A percentile compares a stretch with the other conserved stretches of the same genome.
Evolutionary conservation across 768 basidiomycete species (phyloP).

Genomic region (Amanita thiersii): DNA sequence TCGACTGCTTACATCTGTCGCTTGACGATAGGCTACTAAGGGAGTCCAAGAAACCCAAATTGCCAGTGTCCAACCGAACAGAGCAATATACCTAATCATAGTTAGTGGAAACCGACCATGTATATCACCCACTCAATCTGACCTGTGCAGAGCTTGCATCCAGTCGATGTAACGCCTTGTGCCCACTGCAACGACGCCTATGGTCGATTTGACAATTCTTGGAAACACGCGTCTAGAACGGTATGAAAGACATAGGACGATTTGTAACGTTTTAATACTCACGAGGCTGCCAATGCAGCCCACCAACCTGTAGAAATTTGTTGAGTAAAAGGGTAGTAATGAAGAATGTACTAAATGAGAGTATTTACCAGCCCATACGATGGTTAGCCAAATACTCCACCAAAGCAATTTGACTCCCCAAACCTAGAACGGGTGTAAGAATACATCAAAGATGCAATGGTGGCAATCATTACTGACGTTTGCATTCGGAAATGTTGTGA

Average conservation of each 20-base stretch:
- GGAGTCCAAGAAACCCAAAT: conserved; percentile 72
- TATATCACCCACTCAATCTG: conserved; percentile 16
- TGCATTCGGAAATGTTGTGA: conserved; percentile 41
- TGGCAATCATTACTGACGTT: conserved; percentile 27
- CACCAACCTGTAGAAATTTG: conserved; percentile 56
- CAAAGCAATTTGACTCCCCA: conserved; percentile 57
- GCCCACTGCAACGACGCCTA: conserved; percentile 69
- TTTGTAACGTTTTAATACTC: conserved; percentile 21
- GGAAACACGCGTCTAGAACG: conserved; percentile 39
- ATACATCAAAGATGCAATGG: neutral
- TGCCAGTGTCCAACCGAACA: conserved; percentile 57
- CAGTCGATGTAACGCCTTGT: conserved; percentile 75
- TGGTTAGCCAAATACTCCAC: conserved; percentile 83
- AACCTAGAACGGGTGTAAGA: conserved; percentile 23
- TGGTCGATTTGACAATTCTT: conserved; percentile 44
- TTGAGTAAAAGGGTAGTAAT: conserved; percentile 1
- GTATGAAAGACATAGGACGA: neutral
- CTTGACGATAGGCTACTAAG: conserved; percentile 42
- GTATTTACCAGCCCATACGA: conserved; percentile 64
- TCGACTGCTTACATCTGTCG: conserved; percentile 19
- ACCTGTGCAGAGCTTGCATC: conserved; percentile 59
- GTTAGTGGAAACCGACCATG: neutral
- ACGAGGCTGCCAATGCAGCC: conserved; percentile 62
- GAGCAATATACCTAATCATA: conserved; percentile 45
- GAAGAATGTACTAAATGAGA: neutral